Percentiles rank a stretch among this genome's conserved stretches.
Evolutionary conservation across 179 eudicot species (phyloP).

Genomic region (Amaranthus tricolor): DNA sequence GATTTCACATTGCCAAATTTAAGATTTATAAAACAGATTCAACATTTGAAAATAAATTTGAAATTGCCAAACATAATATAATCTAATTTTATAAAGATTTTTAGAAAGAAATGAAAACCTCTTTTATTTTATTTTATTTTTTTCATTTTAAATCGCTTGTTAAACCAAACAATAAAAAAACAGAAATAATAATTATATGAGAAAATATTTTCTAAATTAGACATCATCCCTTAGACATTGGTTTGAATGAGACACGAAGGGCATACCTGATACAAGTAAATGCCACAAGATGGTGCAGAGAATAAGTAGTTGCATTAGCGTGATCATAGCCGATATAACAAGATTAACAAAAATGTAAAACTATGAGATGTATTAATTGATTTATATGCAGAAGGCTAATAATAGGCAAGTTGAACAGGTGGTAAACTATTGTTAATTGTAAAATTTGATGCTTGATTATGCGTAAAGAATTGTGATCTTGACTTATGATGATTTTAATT

Average conservation of each 20-base stretch:
- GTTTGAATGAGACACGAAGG: neutral
- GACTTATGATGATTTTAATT: slow-evolving; percentile 15
- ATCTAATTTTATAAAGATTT: too few species aligned
- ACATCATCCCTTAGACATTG: too few species aligned
- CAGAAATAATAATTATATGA: too few species aligned
- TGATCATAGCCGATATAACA: slow-evolving; percentile 24
- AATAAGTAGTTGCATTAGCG: slow-evolving; percentile 11
- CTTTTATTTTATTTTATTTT: too few species aligned
- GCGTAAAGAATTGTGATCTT: slow-evolving; percentile 40
- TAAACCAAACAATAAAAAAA: too few species aligned
- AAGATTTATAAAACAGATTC: too few species aligned
- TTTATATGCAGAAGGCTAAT: slow-evolving; percentile 5
- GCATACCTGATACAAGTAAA: slow-evolving; percentile 30
- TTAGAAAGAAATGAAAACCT: too few species aligned
- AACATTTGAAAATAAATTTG: too few species aligned
- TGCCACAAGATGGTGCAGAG: slow-evolving; percentile 24
- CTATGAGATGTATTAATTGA: neutral
- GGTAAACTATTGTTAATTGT: neutral
- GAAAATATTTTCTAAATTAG: too few species aligned
- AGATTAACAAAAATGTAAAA: neutral
- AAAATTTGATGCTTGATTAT: slow-evolving; percentile 34
- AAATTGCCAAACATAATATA: too few species aligned
- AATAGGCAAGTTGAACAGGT: neutral
- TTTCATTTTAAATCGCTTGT: too few species aligned
- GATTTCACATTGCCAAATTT: too few species aligned